phyloP scores from a whole-genome alignment of 441 rosid species.

The Bocquillonia castaneifolia region DNA sequence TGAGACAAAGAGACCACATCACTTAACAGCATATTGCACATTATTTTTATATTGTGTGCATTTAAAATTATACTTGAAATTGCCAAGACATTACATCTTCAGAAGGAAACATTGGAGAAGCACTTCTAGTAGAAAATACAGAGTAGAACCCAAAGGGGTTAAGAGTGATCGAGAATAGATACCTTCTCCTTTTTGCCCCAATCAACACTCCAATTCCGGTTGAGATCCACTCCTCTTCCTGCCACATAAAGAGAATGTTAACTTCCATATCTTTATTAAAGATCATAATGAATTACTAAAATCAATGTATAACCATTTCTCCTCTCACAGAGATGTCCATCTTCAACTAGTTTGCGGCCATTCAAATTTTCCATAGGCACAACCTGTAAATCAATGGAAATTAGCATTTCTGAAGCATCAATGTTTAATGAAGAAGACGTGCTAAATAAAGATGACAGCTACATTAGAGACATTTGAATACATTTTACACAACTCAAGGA shows the following conservation, averaged over 20 bases:
- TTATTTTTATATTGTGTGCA: background rate
- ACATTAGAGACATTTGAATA: background rate
- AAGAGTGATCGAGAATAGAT: background rate
- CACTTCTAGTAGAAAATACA: background rate
- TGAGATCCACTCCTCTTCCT: constrained; percentile 99
- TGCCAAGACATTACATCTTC: background rate
- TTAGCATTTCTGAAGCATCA: constrained; percentile 18
- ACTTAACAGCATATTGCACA: constrained; percentile 1
- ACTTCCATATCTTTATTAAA: constrained; percentile 16
- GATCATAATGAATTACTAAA: constrained; percentile 21
- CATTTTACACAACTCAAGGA: background rate
- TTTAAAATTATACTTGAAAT: background rate
- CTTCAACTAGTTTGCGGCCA: constrained; percentile 87
- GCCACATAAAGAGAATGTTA: constrained; percentile 23
- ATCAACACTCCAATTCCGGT: constrained; percentile 96
- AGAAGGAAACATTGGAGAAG: background rate
- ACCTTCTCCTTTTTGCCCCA: constrained; percentile 99
- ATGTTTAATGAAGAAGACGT: background rate
- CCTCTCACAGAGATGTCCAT: constrained; percentile 82
- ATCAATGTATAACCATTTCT: constrained; percentile 54
- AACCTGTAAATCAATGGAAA: constrained; percentile 37
- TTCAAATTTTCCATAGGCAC: constrained; percentile 86
- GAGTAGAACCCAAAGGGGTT: background rate
- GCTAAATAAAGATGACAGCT: too few relatives aligned
- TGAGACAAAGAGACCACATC: constrained; percentile 18